These are phyloP conservation scores for Scedosporium minutisporum DNA, from an alignment of 2,329 filamentous ascomycete genomes.

Conservation along the genomic window DNA sequence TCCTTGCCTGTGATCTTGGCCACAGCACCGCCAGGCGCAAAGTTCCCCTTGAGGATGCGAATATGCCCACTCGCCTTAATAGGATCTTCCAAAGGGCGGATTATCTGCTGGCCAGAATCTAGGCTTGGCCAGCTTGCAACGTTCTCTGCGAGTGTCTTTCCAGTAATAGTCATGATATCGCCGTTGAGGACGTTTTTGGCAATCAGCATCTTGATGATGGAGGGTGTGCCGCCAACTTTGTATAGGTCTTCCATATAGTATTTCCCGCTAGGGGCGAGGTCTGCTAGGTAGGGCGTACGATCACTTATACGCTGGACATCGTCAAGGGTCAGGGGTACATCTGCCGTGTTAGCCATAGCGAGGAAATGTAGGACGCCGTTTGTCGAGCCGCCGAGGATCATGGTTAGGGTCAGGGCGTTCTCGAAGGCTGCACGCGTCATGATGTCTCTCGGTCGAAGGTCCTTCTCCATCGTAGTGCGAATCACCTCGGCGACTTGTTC, in stretches of 20 bases:
- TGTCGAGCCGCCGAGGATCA: slow-evolving; percentile 79
- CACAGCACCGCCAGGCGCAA: slow-evolving; percentile 81
- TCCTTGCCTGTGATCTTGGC: slow-evolving; percentile 97
- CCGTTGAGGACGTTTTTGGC: slow-evolving; percentile 69
- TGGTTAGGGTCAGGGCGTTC: slow-evolving; percentile 82
- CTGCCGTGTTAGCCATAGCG: slow-evolving; percentile 81
- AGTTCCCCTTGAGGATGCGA: slow-evolving; percentile 77
- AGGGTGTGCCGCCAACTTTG: slow-evolving; percentile 73
- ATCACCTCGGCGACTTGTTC: slow-evolving; percentile 72
- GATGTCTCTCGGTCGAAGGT: slow-evolving; percentile 72
- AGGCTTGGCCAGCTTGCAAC: slow-evolving; percentile 67
- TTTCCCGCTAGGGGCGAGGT: slow-evolving; percentile 73
- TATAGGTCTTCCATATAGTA: slow-evolving; percentile 87
- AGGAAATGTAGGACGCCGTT: slow-evolving; percentile 85
- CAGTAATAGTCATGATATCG: slow-evolving; percentile 69
- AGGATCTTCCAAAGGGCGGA: slow-evolving; percentile 58
- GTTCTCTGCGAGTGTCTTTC: slow-evolving; percentile 75
- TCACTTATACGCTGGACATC: slow-evolving; percentile 75
- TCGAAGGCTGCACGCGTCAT: slow-evolving; percentile 74
- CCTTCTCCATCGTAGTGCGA: slow-evolving; percentile 66
- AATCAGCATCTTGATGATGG: slow-evolving; percentile 77
- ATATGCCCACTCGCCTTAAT: slow-evolving; percentile 84
- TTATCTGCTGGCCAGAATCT: slow-evolving; percentile 70
- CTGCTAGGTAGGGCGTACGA: slow-evolving; percentile 77
- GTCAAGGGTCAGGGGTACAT: slow-evolving; percentile 66